A percentile compares a stretch with the other conserved stretches of the same genome.
Evolutionary conservation across 306 rosid genomes (phyloP).

Genomic region (Cucurbita argyrosperma): DNA sequence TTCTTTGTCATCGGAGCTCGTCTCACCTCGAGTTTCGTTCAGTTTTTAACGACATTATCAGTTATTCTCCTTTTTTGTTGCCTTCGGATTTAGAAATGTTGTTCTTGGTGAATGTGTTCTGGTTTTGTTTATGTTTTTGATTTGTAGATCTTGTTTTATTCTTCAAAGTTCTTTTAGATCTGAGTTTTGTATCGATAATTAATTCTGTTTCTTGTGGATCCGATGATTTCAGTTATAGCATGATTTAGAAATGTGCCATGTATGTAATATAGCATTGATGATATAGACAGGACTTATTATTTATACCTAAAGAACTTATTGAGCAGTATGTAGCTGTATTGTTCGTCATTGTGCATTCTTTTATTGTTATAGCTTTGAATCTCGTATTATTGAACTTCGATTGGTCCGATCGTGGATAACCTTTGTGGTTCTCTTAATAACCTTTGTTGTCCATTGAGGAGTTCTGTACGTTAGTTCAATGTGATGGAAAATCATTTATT

Average conservation of each 20-base stretch:
- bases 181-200: not conserved
- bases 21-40: no score
- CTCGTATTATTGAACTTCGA: not conserved
- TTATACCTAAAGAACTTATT: not conserved
- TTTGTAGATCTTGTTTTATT: not conserved
- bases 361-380: not conserved
- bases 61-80: not conserved
- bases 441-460: not conserved
- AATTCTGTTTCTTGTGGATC: not conserved
- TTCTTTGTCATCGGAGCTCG: no score
- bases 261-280: not conserved
- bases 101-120: not conserved
- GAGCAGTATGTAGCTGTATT: not conserved
- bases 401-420: not conserved
- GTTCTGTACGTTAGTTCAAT: not conserved
- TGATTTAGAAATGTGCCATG: not conserved
- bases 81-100: not conserved
- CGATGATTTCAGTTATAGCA: not conserved
- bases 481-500: not conserved
- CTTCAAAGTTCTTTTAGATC: not conserved
- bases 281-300: not conserved
- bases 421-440: no score
- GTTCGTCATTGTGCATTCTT: not conserved
- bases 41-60: not conserved
- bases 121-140: not conserved